Percentiles rank a stretch among this genome's conserved stretches.
Evolutionary conservation across 2,329 filamentous ascomycete species (phyloP).

Genomic region (Colletotrichum cordylinicola): DNA sequence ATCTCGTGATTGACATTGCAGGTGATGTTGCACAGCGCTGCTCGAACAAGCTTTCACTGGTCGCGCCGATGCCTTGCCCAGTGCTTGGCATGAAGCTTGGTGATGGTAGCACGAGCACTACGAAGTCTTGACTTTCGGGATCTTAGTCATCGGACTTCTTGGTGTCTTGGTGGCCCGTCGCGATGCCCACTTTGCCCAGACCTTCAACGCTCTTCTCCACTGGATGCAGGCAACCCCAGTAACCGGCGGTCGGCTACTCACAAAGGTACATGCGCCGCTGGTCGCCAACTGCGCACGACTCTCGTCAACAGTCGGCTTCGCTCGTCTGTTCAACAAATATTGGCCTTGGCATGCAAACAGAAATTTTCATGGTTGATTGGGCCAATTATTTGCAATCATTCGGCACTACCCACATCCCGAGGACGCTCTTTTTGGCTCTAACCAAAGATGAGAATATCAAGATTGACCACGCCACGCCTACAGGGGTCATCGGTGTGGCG

Average conservation of each 20-base stretch:
- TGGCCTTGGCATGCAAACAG: background rate
- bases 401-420: background rate
- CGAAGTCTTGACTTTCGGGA: background rate
- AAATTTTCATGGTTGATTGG: background rate
- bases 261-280: background rate
- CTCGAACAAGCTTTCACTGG: constrained; percentile 5
- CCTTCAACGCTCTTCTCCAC: background rate
- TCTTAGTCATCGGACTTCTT: background rate
- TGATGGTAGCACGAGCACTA: background rate
- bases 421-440: background rate
- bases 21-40: background rate
- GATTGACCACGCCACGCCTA: background rate
- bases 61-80: background rate
- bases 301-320: background rate
- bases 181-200: background rate
- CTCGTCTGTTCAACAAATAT: background rate
- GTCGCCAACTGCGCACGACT: background rate
- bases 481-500: background rate
- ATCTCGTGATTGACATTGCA: background rate
- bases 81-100: constrained; percentile 18
- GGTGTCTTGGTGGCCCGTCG: background rate
- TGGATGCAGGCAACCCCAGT: background rate
- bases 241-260: constrained; percentile 1
- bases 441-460: background rate
- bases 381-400: background rate